Evolutionary conservation across 129 eudicot species (phyloP).

Genomic region (Lactuca sativa): DNA sequence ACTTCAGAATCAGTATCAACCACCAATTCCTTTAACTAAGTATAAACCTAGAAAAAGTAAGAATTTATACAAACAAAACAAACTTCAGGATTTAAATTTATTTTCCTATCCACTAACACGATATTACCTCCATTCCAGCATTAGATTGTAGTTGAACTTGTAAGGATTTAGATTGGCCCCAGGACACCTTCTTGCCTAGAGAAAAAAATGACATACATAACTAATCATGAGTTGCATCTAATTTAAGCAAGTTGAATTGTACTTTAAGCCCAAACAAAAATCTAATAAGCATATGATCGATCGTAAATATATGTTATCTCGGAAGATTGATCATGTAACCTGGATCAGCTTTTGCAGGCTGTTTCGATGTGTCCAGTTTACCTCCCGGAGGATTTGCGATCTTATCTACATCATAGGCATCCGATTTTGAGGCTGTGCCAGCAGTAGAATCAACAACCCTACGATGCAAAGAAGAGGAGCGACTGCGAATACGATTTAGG

Average conservation of each 20-base stretch:
- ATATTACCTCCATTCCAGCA: conserved; percentile 57
- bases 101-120: not conserved
- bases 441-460: conserved; percentile 9
- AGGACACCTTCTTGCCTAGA: conserved; percentile 55
- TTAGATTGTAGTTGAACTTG: conserved; percentile 29
- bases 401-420: not conserved
- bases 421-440: conserved; percentile 28
- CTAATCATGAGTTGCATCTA: conserved; percentile 24
- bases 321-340: conserved; percentile 20
- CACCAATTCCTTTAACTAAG: conserved; percentile 22
- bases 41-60: not conserved
- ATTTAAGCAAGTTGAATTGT: not conserved
- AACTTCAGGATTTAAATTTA: not conserved
- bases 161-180: conserved; percentile 71
- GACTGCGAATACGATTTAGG: conserved; percentile 56
- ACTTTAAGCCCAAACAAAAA: conserved; percentile 15
- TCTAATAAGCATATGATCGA: not conserved
- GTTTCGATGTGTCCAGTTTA: not conserved
- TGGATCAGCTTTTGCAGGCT: conserved; percentile 25
- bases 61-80: not conserved
- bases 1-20: conserved; percentile 24
- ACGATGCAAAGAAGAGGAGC: conserved; percentile 48
- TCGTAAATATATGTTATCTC: not conserved
- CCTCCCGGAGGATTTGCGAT: not conserved
- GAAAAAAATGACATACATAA: conserved; percentile 7